phyloP scores from a whole-genome alignment of 768 basidiomycete species.

The Mycena vitilis region DNA sequence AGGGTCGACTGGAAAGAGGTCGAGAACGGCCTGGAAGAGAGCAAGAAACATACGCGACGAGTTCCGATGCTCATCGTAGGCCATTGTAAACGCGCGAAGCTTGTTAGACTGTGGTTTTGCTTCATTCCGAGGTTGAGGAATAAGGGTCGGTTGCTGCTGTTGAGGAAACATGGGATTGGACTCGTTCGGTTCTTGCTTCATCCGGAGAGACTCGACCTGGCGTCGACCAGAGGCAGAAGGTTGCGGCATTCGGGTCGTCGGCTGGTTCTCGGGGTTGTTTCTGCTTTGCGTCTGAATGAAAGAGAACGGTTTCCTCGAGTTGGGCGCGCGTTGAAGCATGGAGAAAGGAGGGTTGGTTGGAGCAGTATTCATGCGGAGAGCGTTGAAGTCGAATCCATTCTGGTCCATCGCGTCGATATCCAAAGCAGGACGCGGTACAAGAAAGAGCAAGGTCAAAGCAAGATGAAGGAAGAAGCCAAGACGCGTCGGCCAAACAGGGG shows the following conservation, averaged over 20 bases:
- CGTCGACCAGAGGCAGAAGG: conserved; percentile 8
- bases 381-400: conserved; percentile 36
- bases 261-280: conserved; percentile 31
- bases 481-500: too few relatives aligned
- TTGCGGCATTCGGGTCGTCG: conserved; percentile 14
- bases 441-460: conserved; percentile 5
- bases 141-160: conserved; percentile 16
- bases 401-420: conserved; percentile 30
- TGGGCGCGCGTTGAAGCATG: conserved; percentile 27
- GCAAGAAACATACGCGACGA: conserved; percentile 18
- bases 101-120: conserved; percentile 26
- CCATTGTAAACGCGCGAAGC: conserved; percentile 33
- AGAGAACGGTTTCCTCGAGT: conserved; percentile 32
- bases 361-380: conserved; percentile 30
- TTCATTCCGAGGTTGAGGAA: conserved; percentile 32
- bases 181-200: conserved; percentile 36
- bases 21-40: neutral
- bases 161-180: conserved; percentile 11
- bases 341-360: conserved; percentile 30
- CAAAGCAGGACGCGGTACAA: conserved; percentile 28
- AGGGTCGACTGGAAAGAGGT: conserved; percentile 20
- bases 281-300: conserved; percentile 35
- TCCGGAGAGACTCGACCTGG: conserved; percentile 20
- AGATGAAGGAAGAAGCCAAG: too few relatives aligned
- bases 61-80: conserved; percentile 14